Evolutionary conservation across 257 asterid genomes (phyloP), one percentile per base, ranked within the genome.

Genomic region (Leonotis leonurus): DNA sequence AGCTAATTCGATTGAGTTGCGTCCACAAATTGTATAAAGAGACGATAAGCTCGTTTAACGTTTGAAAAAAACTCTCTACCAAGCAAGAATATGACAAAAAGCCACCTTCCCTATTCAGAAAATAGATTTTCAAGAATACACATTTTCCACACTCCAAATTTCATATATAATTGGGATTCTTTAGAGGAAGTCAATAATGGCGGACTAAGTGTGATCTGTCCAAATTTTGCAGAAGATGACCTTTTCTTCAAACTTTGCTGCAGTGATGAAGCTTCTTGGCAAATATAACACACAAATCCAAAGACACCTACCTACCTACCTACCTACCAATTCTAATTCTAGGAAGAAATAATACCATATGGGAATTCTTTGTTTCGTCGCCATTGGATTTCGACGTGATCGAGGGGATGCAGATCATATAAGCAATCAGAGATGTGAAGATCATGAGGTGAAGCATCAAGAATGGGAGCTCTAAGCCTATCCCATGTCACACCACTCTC

Each of bases 371-470:
- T 85, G 80, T 82, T 88, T 73, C 94, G 75, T 71, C 98, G 82
- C 98, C 98, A 90, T 49, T 90, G 98, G 65, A 90, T 88, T 59
- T 90, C 98, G 20, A 90, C 75, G 53, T 84, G 89, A 81, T 90
- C 89, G 8, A 83, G 96, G 0, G 98, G 98, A n/a, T 58, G 76
- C 62, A 90, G 67, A 55, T 90, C 94, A 35, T 81, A 46, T 55
- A 90, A 73, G 64, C 96, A 84, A 67, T 79, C 87, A 9, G 96
- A 88, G 60, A 77, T 49, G 32, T 84, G 89, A 75, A 90, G 96
- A 72, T 79, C 70, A 41, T 82, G 84, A 0, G 95, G 84, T 21
- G 81, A 76, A 26, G 83, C 78, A 30, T 82, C 89, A 22, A 82
- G 67, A 4, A 79, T 84, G 13, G 95, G 81, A 37, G 94, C 84